phyloP scores from a whole-genome alignment of 2,329 filamentous ascomycete species.

The Paecilomyces niveus region DNA sequence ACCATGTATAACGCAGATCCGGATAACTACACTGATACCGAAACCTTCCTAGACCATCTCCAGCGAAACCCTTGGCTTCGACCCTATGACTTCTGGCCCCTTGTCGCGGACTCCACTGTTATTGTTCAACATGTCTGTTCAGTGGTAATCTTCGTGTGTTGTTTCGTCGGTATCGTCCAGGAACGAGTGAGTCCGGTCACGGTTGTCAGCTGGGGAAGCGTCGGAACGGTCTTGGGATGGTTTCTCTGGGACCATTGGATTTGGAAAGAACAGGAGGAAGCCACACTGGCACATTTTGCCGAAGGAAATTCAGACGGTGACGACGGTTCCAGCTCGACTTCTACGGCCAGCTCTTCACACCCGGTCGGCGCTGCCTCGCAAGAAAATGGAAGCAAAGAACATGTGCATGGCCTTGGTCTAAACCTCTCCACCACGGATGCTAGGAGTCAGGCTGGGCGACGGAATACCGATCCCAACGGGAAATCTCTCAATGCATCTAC shows the following conservation, averaged over 20 bases:
- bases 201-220: constrained; percentile 76
- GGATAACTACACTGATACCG: constrained; percentile 98
- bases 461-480: constrained; percentile 22
- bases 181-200: constrained; percentile 84
- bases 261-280: constrained; percentile 56
- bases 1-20: constrained; percentile 53
- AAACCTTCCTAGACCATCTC: constrained; percentile 91
- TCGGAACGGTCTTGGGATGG: constrained; percentile 82
- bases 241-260: constrained; percentile 88
- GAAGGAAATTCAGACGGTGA: constrained; percentile 25
- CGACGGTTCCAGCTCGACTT: constrained; percentile 36
- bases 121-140: constrained; percentile 96
- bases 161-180: constrained; percentile 84
- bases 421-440: constrained; percentile 31
- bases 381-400: constrained; percentile 23
- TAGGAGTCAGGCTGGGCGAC: constrained; percentile 20
- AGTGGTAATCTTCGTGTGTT: constrained; percentile 88
- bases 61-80: constrained; percentile 89
- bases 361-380: constrained; percentile 17
- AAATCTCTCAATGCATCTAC: constrained; percentile 50
- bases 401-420: constrained; percentile 38
- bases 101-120: constrained; percentile 90
- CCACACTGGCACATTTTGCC: constrained; percentile 19
- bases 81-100: constrained; percentile 96
- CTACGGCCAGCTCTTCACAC: constrained; percentile 24